Evolutionary conservation across 345 rosid species (phyloP).

Genomic region (Pistacia vera): DNA sequence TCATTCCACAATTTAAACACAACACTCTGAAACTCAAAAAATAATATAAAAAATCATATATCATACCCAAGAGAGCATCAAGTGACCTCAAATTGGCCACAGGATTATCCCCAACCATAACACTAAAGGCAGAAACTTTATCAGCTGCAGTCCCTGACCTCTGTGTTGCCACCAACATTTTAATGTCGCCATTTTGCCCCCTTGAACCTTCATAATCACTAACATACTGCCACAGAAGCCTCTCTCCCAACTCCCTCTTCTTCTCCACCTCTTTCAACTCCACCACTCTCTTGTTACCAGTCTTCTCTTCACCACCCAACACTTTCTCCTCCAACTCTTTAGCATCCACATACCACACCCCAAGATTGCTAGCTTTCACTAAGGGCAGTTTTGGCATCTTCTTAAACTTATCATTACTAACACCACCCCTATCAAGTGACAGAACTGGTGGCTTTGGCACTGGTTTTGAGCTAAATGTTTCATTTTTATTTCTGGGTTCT

Average conservation of each 20-base stretch:
- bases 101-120: conserved; percentile 87
- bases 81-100: conserved; percentile 89
- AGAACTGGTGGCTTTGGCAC: conserved; percentile 63
- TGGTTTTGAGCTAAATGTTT: conserved; percentile 23
- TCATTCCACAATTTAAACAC: not conserved
- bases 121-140: conserved; percentile 88
- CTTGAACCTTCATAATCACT: conserved; percentile 64
- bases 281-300: conserved; percentile 44
- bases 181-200: conserved; percentile 82
- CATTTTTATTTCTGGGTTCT: not conserved
- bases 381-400: conserved; percentile 67
- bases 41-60: not conserved
- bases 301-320: conserved; percentile 42
- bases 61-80: conserved; percentile 84
- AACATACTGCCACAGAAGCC: conserved; percentile 75
- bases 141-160: conserved; percentile 95
- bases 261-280: conserved; percentile 60
- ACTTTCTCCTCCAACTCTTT: conserved; percentile 74
- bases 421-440: conserved; percentile 33
- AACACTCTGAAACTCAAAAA: not conserved
- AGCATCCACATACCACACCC: conserved; percentile 80
- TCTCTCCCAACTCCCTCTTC: conserved; percentile 82
- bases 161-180: conserved; percentile 83
- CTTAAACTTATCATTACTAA: conserved; percentile 45
- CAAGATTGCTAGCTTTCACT: conserved; percentile 67